Evolutionary conservation across 2,329 filamentous ascomycete species (phyloP), one percentile per base, ranked within the genome.

Genomic region (Diaporthe vaccinii): DNA sequence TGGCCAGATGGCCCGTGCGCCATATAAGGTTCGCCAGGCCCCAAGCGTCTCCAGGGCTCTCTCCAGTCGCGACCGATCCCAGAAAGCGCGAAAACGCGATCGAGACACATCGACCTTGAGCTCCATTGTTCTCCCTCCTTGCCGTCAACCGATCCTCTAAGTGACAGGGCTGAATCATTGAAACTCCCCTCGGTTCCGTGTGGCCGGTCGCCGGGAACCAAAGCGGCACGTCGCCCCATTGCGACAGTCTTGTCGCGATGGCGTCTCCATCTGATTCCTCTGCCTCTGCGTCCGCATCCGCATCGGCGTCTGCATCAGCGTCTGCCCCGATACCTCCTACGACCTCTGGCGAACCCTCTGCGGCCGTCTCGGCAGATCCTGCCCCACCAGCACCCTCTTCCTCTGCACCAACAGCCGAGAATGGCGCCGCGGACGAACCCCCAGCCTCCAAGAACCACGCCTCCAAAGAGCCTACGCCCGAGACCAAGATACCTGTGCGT

Each of bases 401-500:
- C 61, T 81, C 83, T 44, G 79, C 81, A 67, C 80, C 82, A 72
- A 79, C 82, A 34, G 79, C 82, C 67, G 80, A 78, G 25, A 75
- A 80, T 57, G 76, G 76, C 25, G 75, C 77, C 74, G 78, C 74
- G 34, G 73, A 75, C 69, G 53, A 72, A 14, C 20, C 67, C 12
- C 25, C 74, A 68, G 70, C 73, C 39, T 55, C 72, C 25, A 76
- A 76, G 68, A 67, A 77, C 73, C 31, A 71, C 25, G 78, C 83
- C 46, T 76, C 82, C 55, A 83, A 81, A 70, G 69, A 80, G 22
- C 77, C 75, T 59, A 76, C 79, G n/a, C 72, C 79, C 25, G 71
- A 78, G 55, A 49, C 75, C 69, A 59, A 73, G 12, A 51, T 74
- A 39, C 76, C 75, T 12, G 83, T 87, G 31, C 89, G 90, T 80